Percentiles rank a stretch among this genome's conserved stretches.
Conservation (phyloP, 805 yeast species). For the Debaryomyces maramus region DNA sequence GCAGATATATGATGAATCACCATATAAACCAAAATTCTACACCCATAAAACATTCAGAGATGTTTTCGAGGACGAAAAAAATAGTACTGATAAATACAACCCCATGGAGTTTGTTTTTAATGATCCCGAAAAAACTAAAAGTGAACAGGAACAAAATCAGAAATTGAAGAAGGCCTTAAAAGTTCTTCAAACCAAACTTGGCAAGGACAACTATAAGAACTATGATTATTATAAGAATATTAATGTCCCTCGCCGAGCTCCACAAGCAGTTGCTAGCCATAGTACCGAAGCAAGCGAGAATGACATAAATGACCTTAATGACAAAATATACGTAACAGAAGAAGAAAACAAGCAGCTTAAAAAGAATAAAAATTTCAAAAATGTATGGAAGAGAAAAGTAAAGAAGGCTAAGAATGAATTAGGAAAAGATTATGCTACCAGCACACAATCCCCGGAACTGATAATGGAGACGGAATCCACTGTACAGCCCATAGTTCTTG, state of each 20-base stretch:
- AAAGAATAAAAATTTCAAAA: slow-evolving; percentile 16
- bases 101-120: slow-evolving; percentile 44
- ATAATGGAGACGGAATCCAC: background rate
- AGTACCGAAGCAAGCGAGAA: slow-evolving; percentile 15
- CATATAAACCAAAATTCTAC: slow-evolving; percentile 34
- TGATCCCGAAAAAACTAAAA: slow-evolving; percentile 16
- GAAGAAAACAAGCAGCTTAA: slow-evolving; percentile 11
- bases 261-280: slow-evolving; percentile 5
- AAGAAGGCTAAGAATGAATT: slow-evolving; percentile 25
- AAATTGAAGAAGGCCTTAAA: slow-evolving; percentile 29
- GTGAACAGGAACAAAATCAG: slow-evolving; percentile 20
- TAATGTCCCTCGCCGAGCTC: slow-evolving; percentile 6
- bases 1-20: slow-evolving; percentile 33
- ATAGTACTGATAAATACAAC: slow-evolving; percentile 29
- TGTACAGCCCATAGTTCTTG: slow-evolving; percentile 3
- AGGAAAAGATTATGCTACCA: slow-evolving; percentile 9
- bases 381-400: slow-evolving; percentile 19
- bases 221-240: slow-evolving; percentile 36
- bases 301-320: slow-evolving; percentile 11
- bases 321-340: slow-evolving; percentile 8
- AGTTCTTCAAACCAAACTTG: slow-evolving; percentile 27
- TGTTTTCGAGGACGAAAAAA: slow-evolving; percentile 34
- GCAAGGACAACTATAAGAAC: slow-evolving; percentile 30
- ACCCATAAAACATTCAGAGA: slow-evolving; percentile 41
- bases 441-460: background rate